Evolutionary conservation across 1,284 basidiomycete genomes (phyloP), one percentile per base, ranked within the genome.

Genomic region (Kwoniella shivajii): DNA sequence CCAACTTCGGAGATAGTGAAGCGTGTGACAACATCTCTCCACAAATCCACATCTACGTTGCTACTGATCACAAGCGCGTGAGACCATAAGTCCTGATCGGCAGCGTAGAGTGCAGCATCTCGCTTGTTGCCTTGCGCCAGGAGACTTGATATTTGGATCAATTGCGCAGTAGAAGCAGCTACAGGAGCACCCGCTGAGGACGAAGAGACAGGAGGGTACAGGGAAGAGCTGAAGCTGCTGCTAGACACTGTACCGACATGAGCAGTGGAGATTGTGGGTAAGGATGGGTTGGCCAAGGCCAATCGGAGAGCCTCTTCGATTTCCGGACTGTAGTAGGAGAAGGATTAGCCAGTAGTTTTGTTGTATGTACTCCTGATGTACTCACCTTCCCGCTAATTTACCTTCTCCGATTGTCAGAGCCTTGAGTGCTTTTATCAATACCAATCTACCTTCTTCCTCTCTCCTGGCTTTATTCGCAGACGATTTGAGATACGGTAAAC

Each of bases 41-140:
- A 98, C 5, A 90, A 84, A 31, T 95, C 92, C 67, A 90, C 90
- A 74, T 95, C 95, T 49, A 98, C 84, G 54, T 90, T 89, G 70
- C 90, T 94, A 7, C 96, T 87, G 60, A 99, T 94, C 45, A 98
- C 80, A 84, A 99, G 86, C 0, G 96, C 96, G 75, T 99, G 96
- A 1, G 92, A 87, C 93, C 94, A 99, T 61, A 99, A 79, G 66
- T 85, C 88, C 72, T 93, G 85, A 58, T 92, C 87, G 27, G 92
- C 82, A 4, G 96, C 95, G 71, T 87, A 92, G 56, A 88, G 86
- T 67, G 92, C 92, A 0, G 96, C 96, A 61, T 88, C 85, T 26
- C 85, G 84, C 55, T 90, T 88, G 64, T 97, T 87, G 14, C 96
- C 96, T 43, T 85, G 83, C 7, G 92, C 77, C 11, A 97, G 82